A percentile compares a stretch with the other conserved stretches of the same genome.
Conservation (phyloP, 2,329 filamentous ascomycete species). For the Colletotrichum aenigma region DNA sequence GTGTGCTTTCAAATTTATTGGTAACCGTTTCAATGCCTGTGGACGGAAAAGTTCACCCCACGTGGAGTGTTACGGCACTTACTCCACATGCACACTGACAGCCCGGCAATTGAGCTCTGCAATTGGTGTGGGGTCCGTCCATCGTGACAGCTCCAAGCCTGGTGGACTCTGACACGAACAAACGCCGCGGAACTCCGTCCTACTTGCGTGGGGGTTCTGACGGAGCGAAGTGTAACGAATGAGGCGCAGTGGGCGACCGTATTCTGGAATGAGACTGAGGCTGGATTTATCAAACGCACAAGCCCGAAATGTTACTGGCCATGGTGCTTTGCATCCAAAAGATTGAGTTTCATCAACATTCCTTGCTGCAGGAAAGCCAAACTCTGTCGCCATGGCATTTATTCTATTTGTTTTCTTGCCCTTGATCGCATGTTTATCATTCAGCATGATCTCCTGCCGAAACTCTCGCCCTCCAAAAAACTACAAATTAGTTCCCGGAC, state of each 20-base stretch:
- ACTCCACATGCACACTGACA: neutral
- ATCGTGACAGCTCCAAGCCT: neutral
- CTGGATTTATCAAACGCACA: neutral
- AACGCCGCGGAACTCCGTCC: neutral
- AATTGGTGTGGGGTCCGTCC: neutral
- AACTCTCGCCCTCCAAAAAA: neutral
- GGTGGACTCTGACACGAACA: neutral
- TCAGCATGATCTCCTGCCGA: neutral
- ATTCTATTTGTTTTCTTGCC: neutral
- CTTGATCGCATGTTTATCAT: neutral
- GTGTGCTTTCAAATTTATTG: neutral
- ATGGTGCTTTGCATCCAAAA: neutral
- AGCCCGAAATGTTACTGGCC: neutral
- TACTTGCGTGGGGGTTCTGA: neutral
- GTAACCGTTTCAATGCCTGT: neutral
- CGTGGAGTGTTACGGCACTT: neutral
- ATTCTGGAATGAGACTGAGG: neutral
- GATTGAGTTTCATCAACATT: neutral
- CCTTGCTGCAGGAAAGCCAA: neutral
- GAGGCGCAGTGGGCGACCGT: neutral
- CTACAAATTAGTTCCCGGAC: neutral
- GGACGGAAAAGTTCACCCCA: neutral
- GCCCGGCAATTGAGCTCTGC: neutral
- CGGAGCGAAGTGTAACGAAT: neutral
- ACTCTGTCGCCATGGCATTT: neutral